Evolutionary conservation across 2,329 filamentous ascomycete species (phyloP), one percentile per base, ranked within the genome.

Genomic region (Cercospora sp.): DNA sequence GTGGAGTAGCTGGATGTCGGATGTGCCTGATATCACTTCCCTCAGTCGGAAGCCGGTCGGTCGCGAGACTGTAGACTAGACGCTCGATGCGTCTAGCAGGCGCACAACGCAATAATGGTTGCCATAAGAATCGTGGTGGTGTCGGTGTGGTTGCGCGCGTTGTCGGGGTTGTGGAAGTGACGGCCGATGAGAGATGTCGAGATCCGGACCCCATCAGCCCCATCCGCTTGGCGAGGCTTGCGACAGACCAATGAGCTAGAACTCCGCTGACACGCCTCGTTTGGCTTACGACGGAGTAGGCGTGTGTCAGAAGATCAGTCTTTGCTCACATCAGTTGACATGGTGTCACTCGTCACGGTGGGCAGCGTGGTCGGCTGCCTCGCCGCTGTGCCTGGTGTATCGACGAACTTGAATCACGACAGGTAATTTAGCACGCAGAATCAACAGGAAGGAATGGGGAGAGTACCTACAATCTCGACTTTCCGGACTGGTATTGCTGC

Each of bases 11-110:
- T 55, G 34, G 40, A 37, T 43, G 43, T 63, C 66, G 43, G 55
- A 66, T 68, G 59, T 59, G 69, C 72, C 72, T 71, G 66, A 69
- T 70, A 69, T 28, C 69, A 75, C 76, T 75, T 70, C 74, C 76
- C 76, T 78, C 76, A 66, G 66, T 75, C 76, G 76, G 74, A 74
- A 76, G 76, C 75, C 76, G 76, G 73, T 43, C 70, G 61, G 74
- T 75, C 73, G 72, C 72, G 67, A 69, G 71, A 73, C 70, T 69
- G 55, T 60, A 55, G 60, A 72, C 75, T 76, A 77, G 75, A 77
- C 74, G 75, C 75, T 57, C 55, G 70, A 69, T 40, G 76, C 75
- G 76, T 72, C 76, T 77, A 78, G 76, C 70, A 77, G 72, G 72
- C 75, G 72, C 68, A 66, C 67, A 60, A 69, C 40, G 37, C 66